Evolutionary conservation across 1,284 basidiomycete genomes (phyloP), one percentile per base, ranked within the genome.

Genomic region (Meripilus lineatus): DNA sequence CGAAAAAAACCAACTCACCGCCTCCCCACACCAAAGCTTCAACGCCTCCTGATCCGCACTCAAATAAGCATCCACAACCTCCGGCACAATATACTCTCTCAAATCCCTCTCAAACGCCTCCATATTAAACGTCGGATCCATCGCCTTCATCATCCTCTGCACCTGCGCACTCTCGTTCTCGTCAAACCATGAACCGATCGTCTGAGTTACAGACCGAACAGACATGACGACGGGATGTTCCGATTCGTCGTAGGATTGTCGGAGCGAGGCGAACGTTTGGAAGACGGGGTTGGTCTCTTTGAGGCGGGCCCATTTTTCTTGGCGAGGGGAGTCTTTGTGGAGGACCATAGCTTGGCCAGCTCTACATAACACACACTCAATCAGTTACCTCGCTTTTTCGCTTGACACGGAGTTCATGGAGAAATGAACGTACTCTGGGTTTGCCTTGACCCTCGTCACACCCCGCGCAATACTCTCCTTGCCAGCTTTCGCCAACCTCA

Each of bases 141-240:
- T 71, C 28, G 74, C 63, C 65, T 86, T 91, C 80, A 98, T 89
- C 57, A 86, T 70, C 43, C 90, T 78, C 58, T 89, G 84, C 20
- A 99, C 96, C 61, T 89, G 89, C 11, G 93, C 95, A 33, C 89
- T 95, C 72, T 99, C 96, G 58, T 93, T 99, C 69, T 99, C 96
- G 52, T 97, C 95, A 57, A 97, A 95, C 74, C 88, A 89, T 3
- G 83, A 80, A 2, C 89, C 90, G 38, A 99, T 75, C 2, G 88
- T 90, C 40, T 84, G 79, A 2, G 93, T 94, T 33, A 97, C 84
- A 3, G 79, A 75, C 35, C 96, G 85, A 45, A 97, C 56, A 3
- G 85, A 81, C 22, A 85, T 79, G 26, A 98, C 74, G 38, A 97
- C 68, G 1, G 94, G 89, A 57, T 95, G 89, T 64, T 99, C 96